Evolutionary conservation across 169 alveolate species (phyloP).

Genomic region (Babesia ovis): DNA sequence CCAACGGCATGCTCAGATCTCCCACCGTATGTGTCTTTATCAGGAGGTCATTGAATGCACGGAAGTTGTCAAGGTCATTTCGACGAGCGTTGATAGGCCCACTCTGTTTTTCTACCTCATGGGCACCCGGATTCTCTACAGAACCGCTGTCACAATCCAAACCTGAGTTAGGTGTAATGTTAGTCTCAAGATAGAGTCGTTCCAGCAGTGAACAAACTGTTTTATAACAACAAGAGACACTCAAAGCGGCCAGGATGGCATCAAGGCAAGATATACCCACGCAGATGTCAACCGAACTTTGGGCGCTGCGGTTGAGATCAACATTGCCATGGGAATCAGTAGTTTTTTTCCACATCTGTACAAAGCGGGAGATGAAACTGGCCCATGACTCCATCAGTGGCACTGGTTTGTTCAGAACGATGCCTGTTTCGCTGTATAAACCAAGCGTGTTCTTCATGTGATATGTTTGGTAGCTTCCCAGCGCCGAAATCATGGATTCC

Average conservation of each 20-base stretch:
- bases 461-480: neutral
- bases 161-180: neutral
- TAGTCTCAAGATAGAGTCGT: neutral
- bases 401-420: constrained; percentile 3
- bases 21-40: constrained; percentile 8
- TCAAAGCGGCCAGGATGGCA: constrained; percentile 14
- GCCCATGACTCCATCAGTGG: constrained; percentile 37
- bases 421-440: neutral
- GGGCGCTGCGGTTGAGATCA: no score
- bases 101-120: neutral
- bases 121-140: neutral
- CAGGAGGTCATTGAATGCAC: neutral
- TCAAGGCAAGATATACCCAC: no score
- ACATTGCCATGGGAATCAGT: neutral
- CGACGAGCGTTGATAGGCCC: neutral
- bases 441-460: neutral
- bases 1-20: neutral
- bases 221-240: constrained; percentile 5
- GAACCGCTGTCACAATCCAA: neutral
- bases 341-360: neutral
- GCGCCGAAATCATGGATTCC: no score
- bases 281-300: neutral
- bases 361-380: neutral
- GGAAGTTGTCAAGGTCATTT: neutral
- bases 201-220: neutral